Percentiles rank a stretch among this genome's conserved stretches.
Evolutionary conservation across 345 rosid species (phyloP).

Genomic region (Leavenworthia alabamica): DNA sequence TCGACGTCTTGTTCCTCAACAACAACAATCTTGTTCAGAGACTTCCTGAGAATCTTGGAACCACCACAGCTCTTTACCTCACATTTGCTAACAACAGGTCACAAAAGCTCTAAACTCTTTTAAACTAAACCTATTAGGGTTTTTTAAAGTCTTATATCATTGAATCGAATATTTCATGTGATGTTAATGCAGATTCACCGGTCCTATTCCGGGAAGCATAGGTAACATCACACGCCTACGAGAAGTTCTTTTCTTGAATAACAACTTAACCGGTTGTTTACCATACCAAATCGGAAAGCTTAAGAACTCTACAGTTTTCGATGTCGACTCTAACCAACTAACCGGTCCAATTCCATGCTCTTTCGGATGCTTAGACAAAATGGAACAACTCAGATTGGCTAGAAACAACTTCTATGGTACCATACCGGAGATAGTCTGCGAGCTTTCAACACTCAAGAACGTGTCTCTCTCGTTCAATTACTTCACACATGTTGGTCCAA

Average conservation of each 20-base stretch:
- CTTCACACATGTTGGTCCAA: constrained; percentile 54
- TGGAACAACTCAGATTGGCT: constrained; percentile 62
- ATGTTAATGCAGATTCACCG: constrained; percentile 36
- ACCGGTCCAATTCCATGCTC: constrained; percentile 62
- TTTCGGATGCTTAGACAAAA: constrained; percentile 51
- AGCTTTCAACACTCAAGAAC: constrained; percentile 46
- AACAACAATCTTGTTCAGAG: constrained; percentile 48
- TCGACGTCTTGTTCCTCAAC: constrained; percentile 66
- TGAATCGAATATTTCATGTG: constrained; percentile 1
- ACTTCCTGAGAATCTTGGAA: constrained; percentile 49
- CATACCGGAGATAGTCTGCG: constrained; percentile 64
- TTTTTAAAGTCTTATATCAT: neutral
- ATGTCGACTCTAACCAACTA: constrained; percentile 47
- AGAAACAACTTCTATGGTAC: constrained; percentile 53
- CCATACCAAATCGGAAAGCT: constrained; percentile 70
- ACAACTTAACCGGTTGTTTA: constrained; percentile 60
- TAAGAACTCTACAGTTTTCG: constrained; percentile 48
- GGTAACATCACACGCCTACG: constrained; percentile 36
- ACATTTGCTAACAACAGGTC: constrained; percentile 71
- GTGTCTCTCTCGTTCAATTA: constrained; percentile 58
- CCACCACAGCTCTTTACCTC: constrained; percentile 50
- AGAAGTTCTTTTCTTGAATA: constrained; percentile 64
- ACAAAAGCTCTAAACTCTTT: neutral
- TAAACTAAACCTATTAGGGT: neutral
- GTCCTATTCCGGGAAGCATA: constrained; percentile 47